These are phyloP conservation scores for Aspergillus pseudoviridinutans DNA, from an alignment of 2,329 filamentous ascomycete species.

Conservation along the genomic window DNA sequence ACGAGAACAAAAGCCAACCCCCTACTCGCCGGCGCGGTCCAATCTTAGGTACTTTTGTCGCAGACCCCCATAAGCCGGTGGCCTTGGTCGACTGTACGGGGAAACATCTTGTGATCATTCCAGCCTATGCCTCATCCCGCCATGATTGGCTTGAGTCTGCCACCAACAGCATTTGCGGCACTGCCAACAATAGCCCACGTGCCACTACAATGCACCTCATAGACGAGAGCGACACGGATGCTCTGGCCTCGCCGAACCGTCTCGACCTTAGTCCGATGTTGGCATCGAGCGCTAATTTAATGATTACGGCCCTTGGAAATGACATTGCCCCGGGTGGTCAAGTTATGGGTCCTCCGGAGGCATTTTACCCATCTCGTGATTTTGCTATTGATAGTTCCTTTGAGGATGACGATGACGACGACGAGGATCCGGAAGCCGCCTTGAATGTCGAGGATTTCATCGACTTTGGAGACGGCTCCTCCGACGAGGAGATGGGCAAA, in stretches of 20 bases:
- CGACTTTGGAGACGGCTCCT: slow-evolving; percentile 58
- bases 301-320: slow-evolving; percentile 68
- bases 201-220: slow-evolving; percentile 36
- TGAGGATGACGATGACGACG: slow-evolving; percentile 59
- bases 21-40: slow-evolving; percentile 42
- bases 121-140: slow-evolving; percentile 44
- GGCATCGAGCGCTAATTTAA: slow-evolving; percentile 67
- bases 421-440: slow-evolving; percentile 61
- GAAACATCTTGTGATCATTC: slow-evolving; percentile 46
- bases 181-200: slow-evolving; percentile 42
- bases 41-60: slow-evolving; percentile 46
- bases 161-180: slow-evolving; percentile 39
- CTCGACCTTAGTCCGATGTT: slow-evolving; percentile 52
- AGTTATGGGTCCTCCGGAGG: slow-evolving; percentile 68
- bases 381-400: slow-evolving; percentile 55
- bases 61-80: slow-evolving; percentile 46
- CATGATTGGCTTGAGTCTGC: slow-evolving; percentile 45
- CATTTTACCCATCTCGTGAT: slow-evolving; percentile 66
- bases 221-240: slow-evolving; percentile 45
- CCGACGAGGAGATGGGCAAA: slow-evolving; percentile 58
- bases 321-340: slow-evolving; percentile 52
- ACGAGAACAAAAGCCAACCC: slow-evolving; percentile 33
- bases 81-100: slow-evolving; percentile 46
- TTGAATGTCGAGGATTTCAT: slow-evolving; percentile 69
- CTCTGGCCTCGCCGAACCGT: slow-evolving; percentile 35